phyloP scores from a whole-genome alignment of 2,329 filamentous ascomycete genomes.

The Colletotrichum australisinense region DNA sequence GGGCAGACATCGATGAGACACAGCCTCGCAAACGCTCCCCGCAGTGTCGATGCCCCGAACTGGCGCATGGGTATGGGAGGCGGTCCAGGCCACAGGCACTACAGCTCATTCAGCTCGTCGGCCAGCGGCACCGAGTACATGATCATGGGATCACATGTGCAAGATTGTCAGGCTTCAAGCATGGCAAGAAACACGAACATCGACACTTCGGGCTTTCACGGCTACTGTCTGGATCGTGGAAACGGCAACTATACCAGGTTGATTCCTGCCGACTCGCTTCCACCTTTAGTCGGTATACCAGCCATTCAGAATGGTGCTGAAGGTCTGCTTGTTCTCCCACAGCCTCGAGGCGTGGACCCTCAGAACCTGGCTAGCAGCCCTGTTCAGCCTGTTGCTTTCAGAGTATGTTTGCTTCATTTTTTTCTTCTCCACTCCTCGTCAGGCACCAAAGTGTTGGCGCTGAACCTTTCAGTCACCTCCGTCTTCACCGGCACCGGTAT shows the following conservation, averaged over 20 bases:
- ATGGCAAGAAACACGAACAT: not conserved
- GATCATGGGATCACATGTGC: not conserved
- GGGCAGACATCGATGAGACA: slow-evolving; percentile 5
- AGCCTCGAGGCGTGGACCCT: slow-evolving; percentile 50
- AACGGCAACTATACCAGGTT: slow-evolving; percentile 66
- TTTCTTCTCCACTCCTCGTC: not conserved
- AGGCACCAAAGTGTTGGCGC: slow-evolving; percentile 37
- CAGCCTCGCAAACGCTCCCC: slow-evolving; percentile 1
- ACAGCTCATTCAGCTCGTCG: slow-evolving; percentile 39
- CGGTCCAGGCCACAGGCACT: slow-evolving; percentile 53
- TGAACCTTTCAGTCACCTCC: slow-evolving; percentile 43
- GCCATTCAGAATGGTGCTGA: slow-evolving; percentile 48
- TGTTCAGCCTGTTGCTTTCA: slow-evolving; percentile 47
- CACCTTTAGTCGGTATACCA: slow-evolving; percentile 56
- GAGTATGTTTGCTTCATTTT: slow-evolving; percentile 47
- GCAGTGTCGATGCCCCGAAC: slow-evolving; percentile 17
- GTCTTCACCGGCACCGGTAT: slow-evolving; percentile 36
- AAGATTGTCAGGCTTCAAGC: slow-evolving; percentile 32
- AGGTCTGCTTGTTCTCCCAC: slow-evolving; percentile 61
- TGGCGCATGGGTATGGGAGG: slow-evolving; percentile 20
- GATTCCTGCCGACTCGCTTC: slow-evolving; percentile 66
- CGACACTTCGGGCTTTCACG: slow-evolving; percentile 48
- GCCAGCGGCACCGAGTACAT: slow-evolving; percentile 12
- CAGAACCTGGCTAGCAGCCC: slow-evolving; percentile 51
- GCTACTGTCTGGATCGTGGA: slow-evolving; percentile 65